These are phyloP conservation scores for Flaveria ramosissima DNA, from an alignment of 129 eudicot species.

Conservation along the genomic window DNA sequence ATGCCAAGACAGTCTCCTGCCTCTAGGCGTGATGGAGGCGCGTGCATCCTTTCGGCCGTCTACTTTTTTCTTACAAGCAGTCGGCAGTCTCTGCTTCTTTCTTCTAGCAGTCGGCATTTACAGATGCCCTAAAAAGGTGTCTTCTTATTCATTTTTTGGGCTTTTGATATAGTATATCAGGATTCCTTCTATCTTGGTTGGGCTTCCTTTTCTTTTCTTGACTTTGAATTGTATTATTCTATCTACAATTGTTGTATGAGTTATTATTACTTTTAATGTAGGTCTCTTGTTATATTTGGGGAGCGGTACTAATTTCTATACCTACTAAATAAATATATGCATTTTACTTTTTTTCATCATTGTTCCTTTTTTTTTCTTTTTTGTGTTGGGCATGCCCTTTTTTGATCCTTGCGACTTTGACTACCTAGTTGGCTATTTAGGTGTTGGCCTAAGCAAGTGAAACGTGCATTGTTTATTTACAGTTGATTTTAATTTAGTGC, in stretches of 20 bases:
- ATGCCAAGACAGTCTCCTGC: background rate
- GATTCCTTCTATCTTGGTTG: background rate
- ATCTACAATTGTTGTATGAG: background rate
- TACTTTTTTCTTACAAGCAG: background rate
- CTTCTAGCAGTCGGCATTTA: background rate
- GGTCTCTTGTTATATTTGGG: background rate
- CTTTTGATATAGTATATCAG: background rate
- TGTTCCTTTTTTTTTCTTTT: background rate
- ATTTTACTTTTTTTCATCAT: background rate
- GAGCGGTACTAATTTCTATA: background rate
- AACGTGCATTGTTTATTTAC: constrained; percentile 8
- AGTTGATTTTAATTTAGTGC: constrained; percentile 6
- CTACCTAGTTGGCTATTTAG: constrained; percentile 1
- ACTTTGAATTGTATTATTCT: background rate
- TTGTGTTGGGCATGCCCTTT: background rate
- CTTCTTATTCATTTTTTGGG: background rate
- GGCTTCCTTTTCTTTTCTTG: background rate
- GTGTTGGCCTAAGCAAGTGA: constrained; percentile 20
- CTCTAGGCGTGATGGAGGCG: background rate
- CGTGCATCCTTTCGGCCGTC: background rate
- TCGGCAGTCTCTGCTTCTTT: background rate
- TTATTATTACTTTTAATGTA: no score
- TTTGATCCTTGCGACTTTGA: background rate
- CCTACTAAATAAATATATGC: background rate
- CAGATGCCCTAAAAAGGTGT: background rate